Evolutionary conservation across 345 rosid genomes (phyloP), one percentile per base, ranked within the genome.

Genomic region (Hibiscus syriacus): DNA sequence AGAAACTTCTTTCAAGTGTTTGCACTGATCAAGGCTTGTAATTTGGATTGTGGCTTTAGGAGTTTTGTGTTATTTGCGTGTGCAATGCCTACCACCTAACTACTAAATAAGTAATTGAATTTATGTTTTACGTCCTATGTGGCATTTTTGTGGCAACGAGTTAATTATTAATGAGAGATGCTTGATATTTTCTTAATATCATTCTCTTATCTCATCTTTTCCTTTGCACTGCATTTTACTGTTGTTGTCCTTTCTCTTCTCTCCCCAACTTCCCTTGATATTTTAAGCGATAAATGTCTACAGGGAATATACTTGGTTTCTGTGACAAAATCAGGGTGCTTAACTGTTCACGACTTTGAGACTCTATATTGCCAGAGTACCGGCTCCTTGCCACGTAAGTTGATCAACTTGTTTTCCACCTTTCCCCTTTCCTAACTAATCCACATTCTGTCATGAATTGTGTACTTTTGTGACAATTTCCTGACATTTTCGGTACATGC

Each of bases 311-410:
- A 89, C 73, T 50, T 89, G 72, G 97, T 77, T 23, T 86, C 97
- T 13, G 97, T 83, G 23, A 87, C 96, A 34, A 85, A 79, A 80
- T 73, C 89, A 0, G 92, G 97, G 60, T 91, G 99, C 85, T 73
- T 91, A 76, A 87, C 82, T 3, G 89, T 94, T 16, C 92, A 91
- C 83, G 97, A 91, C 71, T 91, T 87, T 83, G 97, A 94, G 70
- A 41, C 88, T 64, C 81, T 94, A 30, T 89, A 84, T 71, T 82
- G 91, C 76, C 85, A 81, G 32, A 74, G 85, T 67, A 77, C 71
- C 66, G 70, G 66, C 46, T 55, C 62, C 14, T 48, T 65, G 45
- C 56, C 75, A 27, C 34, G 93, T 85, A 75, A 76, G 88, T 72
- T 65, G n/a, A 69, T 55, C n/a, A 30, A 26, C 36, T 53, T 68